Conservation (phyloP, 148 eudicot species). For the Spergularia marina region DNA sequence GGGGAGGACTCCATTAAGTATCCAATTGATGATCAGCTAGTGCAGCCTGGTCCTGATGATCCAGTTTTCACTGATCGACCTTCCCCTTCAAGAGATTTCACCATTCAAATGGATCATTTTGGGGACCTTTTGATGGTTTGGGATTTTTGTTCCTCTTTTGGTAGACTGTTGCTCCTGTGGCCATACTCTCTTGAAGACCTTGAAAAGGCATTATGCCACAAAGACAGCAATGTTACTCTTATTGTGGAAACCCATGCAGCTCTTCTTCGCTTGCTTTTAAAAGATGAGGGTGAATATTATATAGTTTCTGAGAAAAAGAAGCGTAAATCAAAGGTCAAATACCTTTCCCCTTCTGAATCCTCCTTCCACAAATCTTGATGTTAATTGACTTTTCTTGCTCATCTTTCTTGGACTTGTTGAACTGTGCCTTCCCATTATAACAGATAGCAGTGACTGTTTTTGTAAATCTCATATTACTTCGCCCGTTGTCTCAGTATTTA, state of each 20-base stretch:
- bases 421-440: background rate
- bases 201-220: slow-evolving; percentile 74
- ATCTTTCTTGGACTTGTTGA: slow-evolving; percentile 5
- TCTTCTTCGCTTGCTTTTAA: slow-evolving; percentile 75
- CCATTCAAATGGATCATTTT: slow-evolving; percentile 73
- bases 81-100: slow-evolving; percentile 68
- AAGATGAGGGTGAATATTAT: slow-evolving; percentile 62
- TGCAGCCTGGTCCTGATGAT: slow-evolving; percentile 71
- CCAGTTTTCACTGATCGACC: slow-evolving; percentile 68
- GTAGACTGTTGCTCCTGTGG: slow-evolving; percentile 67
- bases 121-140: slow-evolving; percentile 90
- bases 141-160: slow-evolving; percentile 87
- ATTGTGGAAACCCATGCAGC: slow-evolving; percentile 77
- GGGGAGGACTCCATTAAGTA: slow-evolving; percentile 57
- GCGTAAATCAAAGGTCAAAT: slow-evolving; percentile 72
- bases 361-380: background rate
- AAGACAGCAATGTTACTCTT: slow-evolving; percentile 68
- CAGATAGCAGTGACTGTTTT: background rate
- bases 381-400: background rate
- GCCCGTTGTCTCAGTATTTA: slow-evolving; percentile 1
- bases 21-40: slow-evolving; percentile 88
- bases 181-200: slow-evolving; percentile 89
- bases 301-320: slow-evolving; percentile 44
- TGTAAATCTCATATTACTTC: background rate
- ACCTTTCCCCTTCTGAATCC: slow-evolving; percentile 13